Base-by-base conservation (phyloP, 2,329 filamentous ascomycete species). In the Colletotrichum simmondsii region DNA sequence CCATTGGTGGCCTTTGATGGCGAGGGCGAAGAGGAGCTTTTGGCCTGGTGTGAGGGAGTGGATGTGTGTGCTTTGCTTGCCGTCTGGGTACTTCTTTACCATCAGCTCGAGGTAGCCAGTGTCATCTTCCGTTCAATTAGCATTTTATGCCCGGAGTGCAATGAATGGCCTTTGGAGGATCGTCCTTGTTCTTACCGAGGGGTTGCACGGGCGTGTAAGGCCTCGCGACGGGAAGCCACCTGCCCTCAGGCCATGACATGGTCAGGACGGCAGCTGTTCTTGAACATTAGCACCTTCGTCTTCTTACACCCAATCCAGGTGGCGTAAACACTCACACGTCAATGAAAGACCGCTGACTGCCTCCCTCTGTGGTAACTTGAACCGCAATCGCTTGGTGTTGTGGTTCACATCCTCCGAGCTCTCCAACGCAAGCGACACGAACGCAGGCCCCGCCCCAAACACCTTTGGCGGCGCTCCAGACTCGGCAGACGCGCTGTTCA, bases 321-420 rank as follows among this genome's bases (percentile, higher is more conserved):
- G 98, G n/a, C n/a, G n/a, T n/a, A n/a, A 81, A 98, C 87, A 77
- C 58, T 95, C 95, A 89, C 94, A 98, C 71, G 96, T 92, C 75
- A 98, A 87, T 42, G 89, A 85, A 71, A 99, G 86, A 54, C 97
- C 97, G 73, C 94, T 96, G 65, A 97, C 92, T 83, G 93, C 91
- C 81, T 98, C 93, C 74, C 91, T 87, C 81, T 97, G 94, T 12
- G 94, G 94, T 53, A 98, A 91, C 79, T 92, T 92, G 85, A 99
- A 98, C 77, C 94, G 92, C 81, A 98, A 88, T 77, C 90, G 92
- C 91, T 98, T 98, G 78, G 95, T 97, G 88, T 98, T 98, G 89
- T 95, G 93, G 87, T 95, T 98, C 85, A 98, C 85, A 57, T 87
- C 84, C 85, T 97, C 93, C 63, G 95, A 89, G 69, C 92, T 91